These are phyloP conservation scores for Calendula officinalis DNA, from an alignment of 129 eudicot genomes.

Conservation along the genomic window DNA sequence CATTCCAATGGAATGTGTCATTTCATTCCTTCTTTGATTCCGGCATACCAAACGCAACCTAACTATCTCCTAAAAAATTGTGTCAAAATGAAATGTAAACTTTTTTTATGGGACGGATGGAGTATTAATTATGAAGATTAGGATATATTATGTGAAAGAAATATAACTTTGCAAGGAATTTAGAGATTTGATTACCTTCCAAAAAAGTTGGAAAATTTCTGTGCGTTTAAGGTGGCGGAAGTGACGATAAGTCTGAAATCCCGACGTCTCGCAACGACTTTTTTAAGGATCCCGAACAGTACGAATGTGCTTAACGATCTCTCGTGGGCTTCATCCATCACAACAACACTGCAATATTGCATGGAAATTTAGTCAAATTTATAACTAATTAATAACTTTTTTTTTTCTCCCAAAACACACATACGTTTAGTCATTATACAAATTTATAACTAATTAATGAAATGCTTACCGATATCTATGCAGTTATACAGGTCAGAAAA, in stretches of 20 bases:
- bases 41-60: too few species aligned
- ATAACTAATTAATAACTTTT: not conserved
- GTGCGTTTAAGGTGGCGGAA: conserved; percentile 62
- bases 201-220: conserved; percentile 58
- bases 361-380: not conserved
- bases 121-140: not conserved
- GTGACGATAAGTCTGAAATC: conserved; percentile 69
- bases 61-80: too few species aligned
- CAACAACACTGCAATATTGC: conserved; percentile 46
- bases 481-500: too few species aligned
- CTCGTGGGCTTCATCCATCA: conserved; percentile 78
- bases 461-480: conserved; percentile 35
- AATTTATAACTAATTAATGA: not conserved
- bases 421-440: too few species aligned
- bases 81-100: too few species aligned
- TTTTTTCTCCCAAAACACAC: too few species aligned
- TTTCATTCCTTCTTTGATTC: too few species aligned
- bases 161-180: not conserved
- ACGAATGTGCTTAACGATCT: conserved; percentile 63
- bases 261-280: conserved; percentile 65
- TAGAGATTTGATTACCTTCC: conserved; percentile 40
- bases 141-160: conserved; percentile 1
- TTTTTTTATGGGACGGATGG: too few species aligned
- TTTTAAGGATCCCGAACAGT: conserved; percentile 58
- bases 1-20: too few species aligned